A percentile compares a stretch with the other conserved stretches of the same genome.
Evolutionary conservation across 2,329 filamentous ascomycete genomes (phyloP).

Genomic region (Xylaria arbuscula): DNA sequence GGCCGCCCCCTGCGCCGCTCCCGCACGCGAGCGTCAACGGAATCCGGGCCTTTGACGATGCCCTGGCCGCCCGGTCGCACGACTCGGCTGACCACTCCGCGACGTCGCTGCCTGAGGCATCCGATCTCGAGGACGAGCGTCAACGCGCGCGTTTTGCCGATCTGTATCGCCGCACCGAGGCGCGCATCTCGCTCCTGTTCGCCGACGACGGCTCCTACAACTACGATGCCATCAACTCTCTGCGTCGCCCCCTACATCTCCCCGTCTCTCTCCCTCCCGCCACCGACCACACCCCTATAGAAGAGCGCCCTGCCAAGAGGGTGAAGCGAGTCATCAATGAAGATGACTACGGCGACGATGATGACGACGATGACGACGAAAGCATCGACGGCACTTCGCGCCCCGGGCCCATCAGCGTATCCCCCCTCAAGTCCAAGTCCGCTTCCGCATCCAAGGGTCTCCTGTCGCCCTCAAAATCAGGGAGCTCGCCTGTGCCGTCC

Average conservation of each 20-base stretch:
- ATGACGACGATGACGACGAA: conserved; percentile 77
- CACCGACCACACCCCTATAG: conserved; percentile 68
- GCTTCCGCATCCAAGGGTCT: conserved; percentile 65
- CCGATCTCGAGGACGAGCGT: conserved; percentile 74
- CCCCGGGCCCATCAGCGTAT: conserved; percentile 53
- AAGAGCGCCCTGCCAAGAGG: conserved; percentile 76
- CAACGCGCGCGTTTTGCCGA: conserved; percentile 80
- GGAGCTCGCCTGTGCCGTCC: conserved; percentile 73
- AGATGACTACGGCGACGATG: conserved; percentile 87
- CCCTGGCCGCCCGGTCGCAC: conserved; percentile 60
- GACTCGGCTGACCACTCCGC: conserved; percentile 63
- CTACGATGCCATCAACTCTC: conserved; percentile 63
- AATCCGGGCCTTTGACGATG: conserved; percentile 69
- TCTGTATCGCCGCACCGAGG: conserved; percentile 80
- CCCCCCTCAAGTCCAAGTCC: conserved; percentile 63
- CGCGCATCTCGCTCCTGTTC: conserved; percentile 82
- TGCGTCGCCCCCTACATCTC: conserved; percentile 58
- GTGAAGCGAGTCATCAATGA: conserved; percentile 82
- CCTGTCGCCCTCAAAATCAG: conserved; percentile 76
- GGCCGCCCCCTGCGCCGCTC: conserved; percentile 68
- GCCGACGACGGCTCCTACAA: conserved; percentile 66
- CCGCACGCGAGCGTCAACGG: conserved; percentile 54
- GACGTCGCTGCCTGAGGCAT: conserved; percentile 70
- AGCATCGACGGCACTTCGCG: conserved; percentile 29
- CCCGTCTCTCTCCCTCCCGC: conserved; percentile 61